These are phyloP conservation scores for Ziziphus jujuba DNA, from an alignment of 306 rosid genomes.

Conservation along the genomic window DNA sequence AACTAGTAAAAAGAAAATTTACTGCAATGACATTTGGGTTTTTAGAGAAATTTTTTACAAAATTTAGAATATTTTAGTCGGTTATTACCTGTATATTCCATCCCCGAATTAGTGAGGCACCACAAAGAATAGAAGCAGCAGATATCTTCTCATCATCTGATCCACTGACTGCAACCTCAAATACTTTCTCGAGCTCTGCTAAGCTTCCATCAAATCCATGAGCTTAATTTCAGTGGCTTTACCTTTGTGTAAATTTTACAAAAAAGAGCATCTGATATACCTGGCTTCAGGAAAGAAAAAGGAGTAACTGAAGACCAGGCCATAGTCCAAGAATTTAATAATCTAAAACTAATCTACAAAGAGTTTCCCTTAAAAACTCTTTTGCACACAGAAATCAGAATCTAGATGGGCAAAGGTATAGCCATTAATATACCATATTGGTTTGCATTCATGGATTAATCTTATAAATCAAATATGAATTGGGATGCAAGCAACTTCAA, in stretches of 20 bases:
- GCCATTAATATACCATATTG: background rate
- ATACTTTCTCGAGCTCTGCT: slow-evolving; percentile 93
- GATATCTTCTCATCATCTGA: slow-evolving; percentile 87
- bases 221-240: slow-evolving; percentile 98
- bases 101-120: slow-evolving; percentile 87
- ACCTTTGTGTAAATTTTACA: slow-evolving; percentile 74
- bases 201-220: slow-evolving; percentile 99
- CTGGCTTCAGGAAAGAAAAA: slow-evolving; percentile 85
- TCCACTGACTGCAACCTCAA: slow-evolving; percentile 81
- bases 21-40: slow-evolving; percentile 8
- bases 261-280: slow-evolving; percentile 92
- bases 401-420: slow-evolving; percentile 19
- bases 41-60: slow-evolving; percentile 2
- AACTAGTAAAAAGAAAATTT: background rate
- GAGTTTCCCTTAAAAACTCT: slow-evolving; percentile 14
- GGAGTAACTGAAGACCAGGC: slow-evolving; percentile 83
- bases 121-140: slow-evolving; percentile 91
- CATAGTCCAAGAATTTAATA: slow-evolving; percentile 21
- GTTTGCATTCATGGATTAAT: too few relatives aligned
- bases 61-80: too few relatives aligned
- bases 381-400: slow-evolving; percentile 1
- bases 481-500: too few relatives aligned
- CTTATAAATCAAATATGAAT: too few relatives aligned
- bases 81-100: slow-evolving; percentile 81
- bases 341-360: slow-evolving; percentile 35